Evolutionary conservation across 208 protist genomes (phyloP), one percentile per base, ranked within the genome.

Genomic region (Acanthamoeba divionensis): DNA sequence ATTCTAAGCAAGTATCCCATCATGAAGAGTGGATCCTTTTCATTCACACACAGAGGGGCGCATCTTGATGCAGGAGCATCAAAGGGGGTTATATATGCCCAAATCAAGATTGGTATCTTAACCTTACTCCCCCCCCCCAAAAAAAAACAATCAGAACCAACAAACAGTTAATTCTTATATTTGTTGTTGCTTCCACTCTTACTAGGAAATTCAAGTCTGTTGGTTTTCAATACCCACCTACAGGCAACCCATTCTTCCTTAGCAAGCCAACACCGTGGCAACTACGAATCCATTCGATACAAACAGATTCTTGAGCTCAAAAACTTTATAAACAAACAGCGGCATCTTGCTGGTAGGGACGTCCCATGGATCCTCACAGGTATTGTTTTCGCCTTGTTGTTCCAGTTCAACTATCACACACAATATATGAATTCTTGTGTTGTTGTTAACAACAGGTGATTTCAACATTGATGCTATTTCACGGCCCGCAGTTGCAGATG

Each of bases 391-490:
- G n/a, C n/a, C n/a, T n/a, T n/a, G n/a, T n/a, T n/a, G n/a, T n/a
- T n/a, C n/a, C n/a, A n/a, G n/a, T n/a, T n/a, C n/a, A n/a, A n/a
- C n/a, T n/a, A n/a, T n/a, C n/a, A n/a, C n/a, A n/a, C n/a, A n/a
- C n/a, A n/a, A n/a, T n/a, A n/a, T n/a, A n/a, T n/a, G n/a, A n/a
- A n/a, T n/a, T n/a, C n/a, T n/a, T n/a, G n/a, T n/a, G n/a, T n/a
- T n/a, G n/a, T n/a, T n/a, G n/a, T n/a, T n/a, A n/a, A n/a, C n/a
- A n/a, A n/a, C n/a, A n/a, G 73, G 73, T 33, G 73, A 83, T 33
- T 83, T 83, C 73, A 83, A 83, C 73, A 83, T 83, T 52, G 73
- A 83, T 38, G 73, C 73, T 52, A 83, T 83, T 26, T 83, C 73
- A n/a, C 73, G 73, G 18, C 73, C 73, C 4, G 73, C 73, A 6